phyloP scores from a whole-genome alignment of 2,329 filamentous ascomycete genomes.

The Xylariaceae sp. region DNA sequence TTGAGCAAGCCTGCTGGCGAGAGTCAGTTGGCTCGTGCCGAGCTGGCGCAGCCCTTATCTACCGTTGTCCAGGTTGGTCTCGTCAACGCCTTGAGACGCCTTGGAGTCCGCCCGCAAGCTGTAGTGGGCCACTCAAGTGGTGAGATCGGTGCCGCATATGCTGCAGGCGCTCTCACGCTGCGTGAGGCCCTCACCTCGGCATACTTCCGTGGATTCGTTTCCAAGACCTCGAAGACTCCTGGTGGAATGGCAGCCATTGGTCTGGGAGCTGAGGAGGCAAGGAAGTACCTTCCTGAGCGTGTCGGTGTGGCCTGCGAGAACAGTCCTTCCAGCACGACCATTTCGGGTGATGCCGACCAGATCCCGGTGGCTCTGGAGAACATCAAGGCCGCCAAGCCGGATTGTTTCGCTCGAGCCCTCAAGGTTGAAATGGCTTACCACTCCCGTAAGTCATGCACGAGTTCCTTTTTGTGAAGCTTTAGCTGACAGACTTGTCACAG shows the following conservation, averaged over 20 bases:
- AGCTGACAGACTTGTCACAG: constrained; percentile 5
- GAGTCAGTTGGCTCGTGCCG: not conserved
- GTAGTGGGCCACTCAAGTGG: constrained; percentile 32
- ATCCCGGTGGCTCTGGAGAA: constrained; percentile 26
- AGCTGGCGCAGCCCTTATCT: constrained; percentile 24
- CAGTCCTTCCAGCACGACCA: constrained; percentile 29
- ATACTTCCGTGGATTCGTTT: constrained; percentile 38
- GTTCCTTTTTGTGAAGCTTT: not conserved
- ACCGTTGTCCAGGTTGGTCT: constrained; percentile 22
- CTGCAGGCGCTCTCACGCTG: constrained; percentile 34
- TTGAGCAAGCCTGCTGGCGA: not conserved
- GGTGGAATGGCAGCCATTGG: constrained; percentile 40
- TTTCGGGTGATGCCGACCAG: constrained; percentile 25
- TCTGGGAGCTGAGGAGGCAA: constrained; percentile 30
- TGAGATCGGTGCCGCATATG: constrained; percentile 42
- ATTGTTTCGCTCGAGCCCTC: constrained; percentile 31
- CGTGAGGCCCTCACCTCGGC: constrained; percentile 37
- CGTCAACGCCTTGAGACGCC: constrained; percentile 12
- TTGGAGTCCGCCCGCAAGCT: constrained; percentile 10
- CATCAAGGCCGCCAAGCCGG: constrained; percentile 29
- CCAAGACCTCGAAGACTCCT: constrained; percentile 16
- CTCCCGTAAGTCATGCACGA: constrained; percentile 25
- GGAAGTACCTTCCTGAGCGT: constrained; percentile 25
- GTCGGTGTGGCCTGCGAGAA: constrained; percentile 32
- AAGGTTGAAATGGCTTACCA: constrained; percentile 41